Evolutionary conservation across 2,329 filamentous ascomycete species (phyloP).

Genomic region (Fusarium pseudoanthophilum): DNA sequence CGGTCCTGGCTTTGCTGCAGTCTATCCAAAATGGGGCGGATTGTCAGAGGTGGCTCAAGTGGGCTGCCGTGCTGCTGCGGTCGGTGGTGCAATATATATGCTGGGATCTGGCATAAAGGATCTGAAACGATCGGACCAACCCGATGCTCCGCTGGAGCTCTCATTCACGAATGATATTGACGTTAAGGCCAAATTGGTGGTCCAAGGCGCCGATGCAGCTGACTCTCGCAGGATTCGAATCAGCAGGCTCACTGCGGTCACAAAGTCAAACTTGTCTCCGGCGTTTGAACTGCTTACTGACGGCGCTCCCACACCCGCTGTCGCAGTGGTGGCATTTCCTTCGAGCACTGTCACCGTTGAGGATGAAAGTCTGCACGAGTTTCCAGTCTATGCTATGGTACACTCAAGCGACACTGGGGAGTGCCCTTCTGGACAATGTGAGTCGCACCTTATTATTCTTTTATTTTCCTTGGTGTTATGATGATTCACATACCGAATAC

Average conservation of each 20-base stretch:
- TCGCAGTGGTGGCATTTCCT: slow-evolving; percentile 76
- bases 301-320: slow-evolving; percentile 79
- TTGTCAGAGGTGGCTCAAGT: slow-evolving; percentile 90
- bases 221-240: slow-evolving; percentile 50
- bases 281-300: slow-evolving; percentile 80
- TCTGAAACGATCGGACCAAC: slow-evolving; percentile 33
- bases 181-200: slow-evolving; percentile 65
- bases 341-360: slow-evolving; percentile 56
- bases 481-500: slow-evolving; percentile 89
- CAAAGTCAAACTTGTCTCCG: slow-evolving; percentile 70
- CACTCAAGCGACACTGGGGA: slow-evolving; percentile 94
- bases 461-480: slow-evolving; percentile 66
- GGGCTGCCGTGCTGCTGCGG: slow-evolving; percentile 87
- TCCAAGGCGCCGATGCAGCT: slow-evolving; percentile 56
- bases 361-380: slow-evolving; percentile 49
- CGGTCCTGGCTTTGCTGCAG: slow-evolving; percentile 87
- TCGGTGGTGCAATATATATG: slow-evolving; percentile 91
- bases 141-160: slow-evolving; percentile 54
- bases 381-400: slow-evolving; percentile 69
- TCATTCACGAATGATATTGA: slow-evolving; percentile 66
- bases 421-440: slow-evolving; percentile 89
- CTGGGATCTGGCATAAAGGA: slow-evolving; percentile 74
- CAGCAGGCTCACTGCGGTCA: slow-evolving; percentile 73
- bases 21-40: slow-evolving; percentile 94
- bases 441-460: slow-evolving; percentile 59